Conservation (phyloP, 495 filamentous ascomycete genomes). For the Hypomontagnella submonticulosa region DNA sequence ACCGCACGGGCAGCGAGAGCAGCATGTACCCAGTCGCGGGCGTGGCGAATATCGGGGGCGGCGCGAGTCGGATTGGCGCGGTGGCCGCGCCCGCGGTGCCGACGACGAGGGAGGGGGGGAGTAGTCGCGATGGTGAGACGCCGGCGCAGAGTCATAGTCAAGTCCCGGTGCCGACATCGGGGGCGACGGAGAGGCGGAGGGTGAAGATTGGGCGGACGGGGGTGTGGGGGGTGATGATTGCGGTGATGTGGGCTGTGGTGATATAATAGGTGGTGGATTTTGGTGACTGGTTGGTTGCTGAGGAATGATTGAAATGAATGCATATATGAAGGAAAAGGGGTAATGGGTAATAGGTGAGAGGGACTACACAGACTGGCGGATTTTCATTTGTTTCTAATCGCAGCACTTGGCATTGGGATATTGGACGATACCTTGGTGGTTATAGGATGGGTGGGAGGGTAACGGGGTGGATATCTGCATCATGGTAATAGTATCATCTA, state of each 20-base stretch:
- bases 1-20: background rate
- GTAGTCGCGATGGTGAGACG: too few species aligned
- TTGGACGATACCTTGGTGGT: constrained; percentile 2
- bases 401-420: background rate
- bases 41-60: constrained; percentile 1
- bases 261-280: constrained; percentile 6
- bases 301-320: constrained; percentile 23
- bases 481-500: constrained; percentile 1
- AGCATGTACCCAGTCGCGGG: background rate
- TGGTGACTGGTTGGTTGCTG: background rate
- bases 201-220: background rate
- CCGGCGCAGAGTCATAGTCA: constrained; percentile 5
- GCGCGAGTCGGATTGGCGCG: background rate
- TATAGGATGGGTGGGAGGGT: too few species aligned
- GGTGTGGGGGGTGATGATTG: background rate
- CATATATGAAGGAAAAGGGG: background rate
- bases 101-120: background rate
- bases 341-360: background rate
- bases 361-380: background rate
- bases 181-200: constrained; percentile 9
- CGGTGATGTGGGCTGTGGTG: constrained; percentile 16
- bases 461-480: too few species aligned
- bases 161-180: constrained; percentile 9
- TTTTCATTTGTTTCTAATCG: background rate
- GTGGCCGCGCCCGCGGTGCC: constrained; percentile 3